Evolutionary conservation across 305 asterid genomes (phyloP).

Genomic region (Coffea humblotiana): DNA sequence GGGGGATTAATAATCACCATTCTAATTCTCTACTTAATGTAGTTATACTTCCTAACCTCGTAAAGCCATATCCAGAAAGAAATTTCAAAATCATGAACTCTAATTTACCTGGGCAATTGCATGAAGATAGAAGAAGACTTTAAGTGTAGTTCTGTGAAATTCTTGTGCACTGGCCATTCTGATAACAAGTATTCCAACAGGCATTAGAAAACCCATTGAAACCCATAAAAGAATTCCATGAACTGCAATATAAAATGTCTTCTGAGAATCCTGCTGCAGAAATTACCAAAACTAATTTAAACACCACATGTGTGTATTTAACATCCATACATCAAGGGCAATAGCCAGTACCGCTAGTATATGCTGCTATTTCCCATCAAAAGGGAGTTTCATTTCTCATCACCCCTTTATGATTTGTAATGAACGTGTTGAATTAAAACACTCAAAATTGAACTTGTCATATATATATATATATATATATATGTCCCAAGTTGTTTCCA

Average conservation of each 20-base stretch:
- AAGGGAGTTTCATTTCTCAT: neutral
- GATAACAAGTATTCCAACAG: constrained; percentile 62
- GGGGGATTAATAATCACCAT: neutral
- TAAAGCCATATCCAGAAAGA: too few relatives aligned
- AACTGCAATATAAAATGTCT: constrained; percentile 47
- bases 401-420: neutral
- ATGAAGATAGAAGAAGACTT: constrained; percentile 57
- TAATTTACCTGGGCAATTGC: constrained; percentile 57
- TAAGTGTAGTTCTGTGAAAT: constrained; percentile 38
- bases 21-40: neutral
- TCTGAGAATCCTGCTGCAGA: constrained; percentile 48
- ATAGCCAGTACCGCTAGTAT: too few relatives aligned
- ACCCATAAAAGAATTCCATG: constrained; percentile 81
- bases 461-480: too few relatives aligned
- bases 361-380: too few relatives aligned
- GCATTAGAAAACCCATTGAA: constrained; percentile 77
- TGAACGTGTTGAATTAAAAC: too few relatives aligned
- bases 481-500: neutral
- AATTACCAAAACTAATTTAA: neutral
- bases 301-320: neutral
- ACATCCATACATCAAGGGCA: neutral
- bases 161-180: constrained; percentile 54
- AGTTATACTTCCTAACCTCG: neutral
- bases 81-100: neutral
- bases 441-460: too few relatives aligned